Base-by-base conservation (phyloP, 108 stramenopile species). In the Cyclotella baltica region DNA sequence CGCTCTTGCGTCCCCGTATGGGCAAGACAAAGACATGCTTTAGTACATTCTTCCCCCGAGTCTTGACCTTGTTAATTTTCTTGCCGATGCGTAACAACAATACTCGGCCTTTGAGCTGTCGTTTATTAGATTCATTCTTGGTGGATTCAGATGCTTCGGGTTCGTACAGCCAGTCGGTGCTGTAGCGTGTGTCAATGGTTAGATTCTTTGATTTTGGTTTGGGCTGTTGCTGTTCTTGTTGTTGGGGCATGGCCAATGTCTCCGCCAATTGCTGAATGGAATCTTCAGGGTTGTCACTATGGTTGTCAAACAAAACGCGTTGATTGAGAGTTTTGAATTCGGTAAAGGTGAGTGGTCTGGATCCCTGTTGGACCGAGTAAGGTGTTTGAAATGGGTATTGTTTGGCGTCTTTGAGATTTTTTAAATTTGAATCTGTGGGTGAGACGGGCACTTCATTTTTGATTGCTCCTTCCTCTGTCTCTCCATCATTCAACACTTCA, bases 61-160 rank as follows among this genome's bases (percentile, higher is more conserved):
- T 27, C 38, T 70, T 70, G 22, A 73, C 79, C 56, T 80, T 80
- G 35, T 72, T 73, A 11, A 80, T 43, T 50, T 80, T 80, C 57
- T 80, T 80, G 48, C 70, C 63, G 31, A 80, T 69, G 13, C 67
- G 72, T 20, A 73, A 33, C 16, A 80, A 64, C 13, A 80, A 48
- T 11, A 80, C 58, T 23, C 79, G 72, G 4, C 79, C 79, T 66
- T 80, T 80, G 51, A 80, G 63, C 35, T 67, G 33, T 62, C 79
- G 30, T 53, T 73, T 73, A 10, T 67, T 57, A 0, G 63, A 58
- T 0, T 64, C 52, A 4, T 4, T 16, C 35, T 70, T 58, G 37
- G 9, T 28, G 4, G 55, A 31, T 15, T 23, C 30, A 0, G 29
- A 0, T 1, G 20, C 34, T 19, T 70, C 56, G 19, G 37, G n/a